Evolutionary conservation across 371 early-diverging fungal genomes (phyloP), one percentile per base, ranked within the genome.

Genomic region (Mortierella sp.): DNA sequence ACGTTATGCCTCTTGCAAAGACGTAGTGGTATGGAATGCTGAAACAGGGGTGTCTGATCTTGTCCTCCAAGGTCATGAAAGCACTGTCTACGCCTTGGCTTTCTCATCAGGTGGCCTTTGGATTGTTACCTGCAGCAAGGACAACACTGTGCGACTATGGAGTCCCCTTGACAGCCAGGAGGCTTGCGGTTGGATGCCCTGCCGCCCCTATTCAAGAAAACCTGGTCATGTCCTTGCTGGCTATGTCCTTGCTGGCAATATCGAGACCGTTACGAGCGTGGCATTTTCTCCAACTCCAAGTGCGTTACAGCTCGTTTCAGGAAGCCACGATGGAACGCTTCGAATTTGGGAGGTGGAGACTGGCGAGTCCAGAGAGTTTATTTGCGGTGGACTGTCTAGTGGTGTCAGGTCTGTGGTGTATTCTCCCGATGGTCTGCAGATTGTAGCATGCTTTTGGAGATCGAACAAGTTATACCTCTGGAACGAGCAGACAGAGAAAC

Each of bases 81-180:
- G 39, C 1, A 9, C 4, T n/a, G 22, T 64, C 40, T 39, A 22
- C 13, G 2, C 39, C 19, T n/a, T 40, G 1, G n/a, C 39, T 7
- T 40, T 40, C 39, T 64, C 55, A 13, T n/a, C 66, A 9, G 41
- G 44, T 5, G 58, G 73, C 2, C 7, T 22, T 22, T 52, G 29
- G 43, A 39, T 73, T n/a, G 73, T 53, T 13, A 65, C 66, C 8
- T 8, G 53, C 65, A 53, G 73, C 65, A 22, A 66, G 2, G 73
- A 73, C 55, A 66, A 13, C 16, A 64, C 73, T 13, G 66, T 73
- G 53, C 40, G 66, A 29, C 22, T 73, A 34, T 73, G 73, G 66
- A 31, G n/a, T 2, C 0, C 11, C 14, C n/a, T n/a, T n/a, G n/a
- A n/a, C n/a, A n/a, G n/a, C n/a, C n/a, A n/a, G n/a, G n/a, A n/a